These are phyloP conservation scores for Fusarium zealandicum DNA, from an alignment of 2,329 filamentous ascomycete species.

Conservation along the genomic window DNA sequence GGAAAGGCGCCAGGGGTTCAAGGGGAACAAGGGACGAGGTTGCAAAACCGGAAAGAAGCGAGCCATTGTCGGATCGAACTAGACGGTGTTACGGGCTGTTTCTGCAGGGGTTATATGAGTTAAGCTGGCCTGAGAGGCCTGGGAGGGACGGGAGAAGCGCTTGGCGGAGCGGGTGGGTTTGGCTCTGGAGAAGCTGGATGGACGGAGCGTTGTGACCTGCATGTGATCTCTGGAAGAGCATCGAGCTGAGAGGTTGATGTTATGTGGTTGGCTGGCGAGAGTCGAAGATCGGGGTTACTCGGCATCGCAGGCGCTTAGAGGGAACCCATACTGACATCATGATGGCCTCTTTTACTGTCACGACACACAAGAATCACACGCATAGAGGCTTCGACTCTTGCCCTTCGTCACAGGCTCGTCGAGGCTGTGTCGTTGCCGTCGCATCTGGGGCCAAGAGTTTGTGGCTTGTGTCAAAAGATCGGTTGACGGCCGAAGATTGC, in stretches of 20 bases:
- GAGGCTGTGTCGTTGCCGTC: constrained; percentile 19
- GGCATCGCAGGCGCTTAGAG: neutral
- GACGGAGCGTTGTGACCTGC: constrained; percentile 8
- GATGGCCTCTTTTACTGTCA: constrained; percentile 23
- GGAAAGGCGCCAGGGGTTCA: constrained; percentile 2
- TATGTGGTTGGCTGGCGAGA: constrained; percentile 27
- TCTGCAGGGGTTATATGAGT: neutral
- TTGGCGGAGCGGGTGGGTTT: neutral
- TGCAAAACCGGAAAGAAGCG: constrained; percentile 3
- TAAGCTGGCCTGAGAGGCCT: neutral
- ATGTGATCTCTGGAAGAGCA: constrained; percentile 7
- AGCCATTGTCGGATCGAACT: constrained; percentile 24
- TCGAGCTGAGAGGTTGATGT: constrained; percentile 15
- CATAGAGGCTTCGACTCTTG: constrained; percentile 6
- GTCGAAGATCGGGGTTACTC: neutral
- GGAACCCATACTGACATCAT: constrained; percentile 24
- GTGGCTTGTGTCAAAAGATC: constrained; percentile 37
- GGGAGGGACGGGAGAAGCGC: constrained; percentile 5
- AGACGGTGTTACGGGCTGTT: constrained; percentile 15
- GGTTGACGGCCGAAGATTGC: constrained; percentile 23
- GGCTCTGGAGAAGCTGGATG: neutral
- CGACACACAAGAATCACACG: constrained; percentile 6
- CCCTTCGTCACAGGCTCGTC: no score
- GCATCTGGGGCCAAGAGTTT: constrained; percentile 8
- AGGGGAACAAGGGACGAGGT: neutral